A percentile compares a stretch with the other conserved stretches of the same genome.
phyloP scores from a whole-genome alignment of 768 basidiomycete species.

The Fomitopsis pulvina region DNA sequence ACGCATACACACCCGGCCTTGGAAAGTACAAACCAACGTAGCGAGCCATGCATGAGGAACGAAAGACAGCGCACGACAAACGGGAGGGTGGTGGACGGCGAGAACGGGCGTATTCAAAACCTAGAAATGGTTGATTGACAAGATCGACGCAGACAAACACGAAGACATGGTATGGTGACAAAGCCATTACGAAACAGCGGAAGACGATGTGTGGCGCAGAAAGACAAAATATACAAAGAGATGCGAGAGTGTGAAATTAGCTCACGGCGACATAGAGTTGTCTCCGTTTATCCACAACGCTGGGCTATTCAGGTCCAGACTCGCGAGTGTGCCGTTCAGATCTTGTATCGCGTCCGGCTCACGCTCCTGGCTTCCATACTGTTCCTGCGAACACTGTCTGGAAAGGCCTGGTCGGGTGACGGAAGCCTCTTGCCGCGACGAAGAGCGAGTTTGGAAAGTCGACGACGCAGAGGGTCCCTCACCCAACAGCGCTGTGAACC shows the following conservation, averaged over 20 bases:
- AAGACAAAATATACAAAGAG: slow-evolving; percentile 3
- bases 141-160: slow-evolving; percentile 2
- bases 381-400: slow-evolving; percentile 15
- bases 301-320: slow-evolving; percentile 48
- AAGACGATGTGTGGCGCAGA: slow-evolving; percentile 2
- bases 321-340: slow-evolving; percentile 71
- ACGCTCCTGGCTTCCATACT: slow-evolving; percentile 14
- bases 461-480: slow-evolving; percentile 25
- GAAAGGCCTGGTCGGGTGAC: slow-evolving; percentile 15
- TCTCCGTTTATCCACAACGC: slow-evolving; percentile 26
- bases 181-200: slow-evolving; percentile 8
- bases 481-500: slow-evolving; percentile 40
- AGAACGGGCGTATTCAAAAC: slow-evolving; percentile 9
- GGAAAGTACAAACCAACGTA: slow-evolving; percentile 1
- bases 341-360: slow-evolving; percentile 57
- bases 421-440: slow-evolving; percentile 35
- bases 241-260: background rate
- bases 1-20: slow-evolving; percentile 15
- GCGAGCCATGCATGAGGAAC: slow-evolving; percentile 6
- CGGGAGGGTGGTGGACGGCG: slow-evolving; percentile 7
- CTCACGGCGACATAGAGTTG: slow-evolving; percentile 10
- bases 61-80: slow-evolving; percentile 17
- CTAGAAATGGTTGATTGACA: slow-evolving; percentile 8
- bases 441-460: slow-evolving; percentile 23
- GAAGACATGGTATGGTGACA: slow-evolving; percentile 9